Evolutionary conservation across 78 protist species (phyloP), one percentile per base, ranked within the genome.

Genomic region (Dictyostelium firmibasis): DNA sequence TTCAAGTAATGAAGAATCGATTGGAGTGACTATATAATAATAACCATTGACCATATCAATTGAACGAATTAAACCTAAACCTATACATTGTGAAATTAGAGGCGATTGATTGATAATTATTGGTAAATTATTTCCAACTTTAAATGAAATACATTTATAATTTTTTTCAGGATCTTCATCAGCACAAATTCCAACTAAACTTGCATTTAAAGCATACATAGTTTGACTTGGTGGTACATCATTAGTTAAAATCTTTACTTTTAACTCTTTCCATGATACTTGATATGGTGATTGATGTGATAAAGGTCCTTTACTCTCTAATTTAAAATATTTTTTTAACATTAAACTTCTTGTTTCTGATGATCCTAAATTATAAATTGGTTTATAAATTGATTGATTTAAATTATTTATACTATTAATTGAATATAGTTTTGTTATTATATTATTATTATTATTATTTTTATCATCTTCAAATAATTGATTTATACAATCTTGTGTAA

Each of bases 221-320:
- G 87, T 81, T 69, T 89, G 94, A 69, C 87, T 89, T 23, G 38
- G 31, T 29, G 86, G 72, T 41, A 89, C 94, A 44, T 69, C 25
- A 35, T 43, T 18, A 0, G 43, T 69, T 29, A 81, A 14, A 2
- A 89, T 81, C 8, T 76, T 64, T 2, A 89, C 69, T 33, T 89
- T 89, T n/a, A 75, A 35, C 20, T 67, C 44, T 27, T 89, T 89
- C 81, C 84, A 89, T 44, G 72, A 35, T 31, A 89, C 62, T 1
- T 47, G 72, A 41, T 89, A 89, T 0, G 94, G 94, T 70, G 35
- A 14, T 36, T 74, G 92, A 35, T 85, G 20, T 7, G 74, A 16
- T 44, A 89, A 31, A 25, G 82, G 14, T 13, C 79, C 38, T 18
- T 38, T 50, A 10, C 60, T 62, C 31, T 67, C 79, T 2, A 27